Evolutionary conservation across 148 eudicot species (phyloP).

Genomic region (Arbutus unedo): DNA sequence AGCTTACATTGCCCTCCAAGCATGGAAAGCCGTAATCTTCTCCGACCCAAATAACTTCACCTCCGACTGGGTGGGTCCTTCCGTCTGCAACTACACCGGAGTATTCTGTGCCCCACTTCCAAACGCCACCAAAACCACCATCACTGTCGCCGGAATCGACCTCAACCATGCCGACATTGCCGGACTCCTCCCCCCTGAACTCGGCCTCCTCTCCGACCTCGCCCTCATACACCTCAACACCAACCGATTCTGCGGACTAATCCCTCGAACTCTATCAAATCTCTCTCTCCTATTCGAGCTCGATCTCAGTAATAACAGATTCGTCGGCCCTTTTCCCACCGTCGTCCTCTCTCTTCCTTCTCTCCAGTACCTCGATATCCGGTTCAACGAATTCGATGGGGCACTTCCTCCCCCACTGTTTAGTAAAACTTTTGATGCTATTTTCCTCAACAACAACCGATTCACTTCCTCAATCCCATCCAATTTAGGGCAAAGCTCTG

Average conservation of each 20-base stretch:
- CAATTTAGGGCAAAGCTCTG: slow-evolving; percentile 38
- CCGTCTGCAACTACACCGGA: slow-evolving; percentile 64
- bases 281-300: slow-evolving; percentile 52
- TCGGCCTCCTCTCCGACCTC: slow-evolving; percentile 62
- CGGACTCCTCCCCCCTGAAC: slow-evolving; percentile 52
- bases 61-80: slow-evolving; percentile 57
- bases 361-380: slow-evolving; percentile 52
- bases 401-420: slow-evolving; percentile 48
- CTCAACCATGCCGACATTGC: slow-evolving; percentile 63
- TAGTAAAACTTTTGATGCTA: slow-evolving; percentile 45
- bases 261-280: slow-evolving; percentile 46
- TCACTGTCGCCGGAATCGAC: slow-evolving; percentile 54
- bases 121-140: slow-evolving; percentile 24
- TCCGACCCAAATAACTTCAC: slow-evolving; percentile 71
- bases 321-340: slow-evolving; percentile 65
- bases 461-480: slow-evolving; percentile 47
- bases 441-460: slow-evolving; percentile 59
- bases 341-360: slow-evolving; percentile 55
- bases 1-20: slow-evolving; percentile 66
- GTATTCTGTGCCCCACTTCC: slow-evolving; percentile 44
- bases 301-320: slow-evolving; percentile 61
- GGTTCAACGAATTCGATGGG: slow-evolving; percentile 78
- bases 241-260: slow-evolving; percentile 67
- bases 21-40: slow-evolving; percentile 60
- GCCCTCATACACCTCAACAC: slow-evolving; percentile 54